phyloP scores from a whole-genome alignment of 1,284 basidiomycete genomes.

The Malassezia pachydermatis region DNA sequence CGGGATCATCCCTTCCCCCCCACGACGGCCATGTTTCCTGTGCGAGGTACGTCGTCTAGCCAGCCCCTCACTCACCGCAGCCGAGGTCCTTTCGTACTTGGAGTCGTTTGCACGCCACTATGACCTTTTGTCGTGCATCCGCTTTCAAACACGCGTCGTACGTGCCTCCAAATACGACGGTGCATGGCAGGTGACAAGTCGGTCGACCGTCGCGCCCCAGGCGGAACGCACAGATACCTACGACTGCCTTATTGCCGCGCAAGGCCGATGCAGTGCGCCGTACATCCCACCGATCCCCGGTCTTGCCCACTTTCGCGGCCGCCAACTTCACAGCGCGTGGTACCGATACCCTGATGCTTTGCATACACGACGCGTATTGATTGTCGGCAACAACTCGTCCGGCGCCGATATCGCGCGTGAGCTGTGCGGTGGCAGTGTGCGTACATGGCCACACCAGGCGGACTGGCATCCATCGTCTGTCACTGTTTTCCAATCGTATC shows the following conservation, averaged over 20 bases:
- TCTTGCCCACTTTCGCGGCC: conserved; percentile 48
- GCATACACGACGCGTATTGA: conserved; percentile 49
- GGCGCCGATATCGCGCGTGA: conserved; percentile 54
- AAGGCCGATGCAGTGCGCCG: conserved; percentile 52
- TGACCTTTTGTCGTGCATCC: conserved; percentile 27
- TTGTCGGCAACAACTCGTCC: conserved; percentile 53
- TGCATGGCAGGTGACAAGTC: conserved; percentile 13
- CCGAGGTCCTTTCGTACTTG: conserved; percentile 49
- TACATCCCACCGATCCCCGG: conserved; percentile 50
- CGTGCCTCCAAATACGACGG: conserved; percentile 20
- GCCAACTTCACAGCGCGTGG: conserved; percentile 51
- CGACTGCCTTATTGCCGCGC: conserved; percentile 45
- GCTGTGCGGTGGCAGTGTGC: conserved; percentile 37
- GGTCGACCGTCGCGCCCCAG: not conserved
- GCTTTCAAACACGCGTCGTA: conserved; percentile 48
- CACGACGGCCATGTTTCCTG: conserved; percentile 20
- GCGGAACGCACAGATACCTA: conserved; percentile 16
- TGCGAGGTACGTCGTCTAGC: conserved; percentile 8
- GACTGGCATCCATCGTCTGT: conserved; percentile 13
- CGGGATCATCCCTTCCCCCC: conserved; percentile 34
- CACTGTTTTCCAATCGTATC: conserved; percentile 27
- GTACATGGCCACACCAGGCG: conserved; percentile 11
- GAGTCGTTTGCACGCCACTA: conserved; percentile 36
- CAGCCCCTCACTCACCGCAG: not conserved
- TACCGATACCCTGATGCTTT: conserved; percentile 49